Percentiles rank a stretch among this genome's conserved stretches.
Evolutionary conservation across 2,329 filamentous ascomycete species (phyloP).

Genomic region (Xylaria sp.): DNA sequence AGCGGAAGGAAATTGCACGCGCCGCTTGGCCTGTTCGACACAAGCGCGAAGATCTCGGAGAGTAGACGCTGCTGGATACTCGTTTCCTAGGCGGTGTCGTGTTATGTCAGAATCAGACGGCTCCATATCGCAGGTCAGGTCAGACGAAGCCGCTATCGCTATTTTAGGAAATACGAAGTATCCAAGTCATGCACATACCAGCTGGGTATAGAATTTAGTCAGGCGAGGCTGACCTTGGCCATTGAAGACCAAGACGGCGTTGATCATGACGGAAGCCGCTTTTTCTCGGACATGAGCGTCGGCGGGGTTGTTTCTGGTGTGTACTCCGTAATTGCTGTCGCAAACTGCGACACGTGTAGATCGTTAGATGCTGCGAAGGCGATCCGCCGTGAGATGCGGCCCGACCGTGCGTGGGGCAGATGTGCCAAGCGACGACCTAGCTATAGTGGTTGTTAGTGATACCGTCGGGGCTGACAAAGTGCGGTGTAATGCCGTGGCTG

Average conservation of each 20-base stretch:
- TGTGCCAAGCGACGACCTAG: background rate
- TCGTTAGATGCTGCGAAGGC: constrained; percentile 15
- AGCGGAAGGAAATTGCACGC: constrained; percentile 97
- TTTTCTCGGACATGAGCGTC: constrained; percentile 24
- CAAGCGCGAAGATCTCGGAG: constrained; percentile 95
- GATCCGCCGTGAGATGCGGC: constrained; percentile 25
- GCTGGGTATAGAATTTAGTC: constrained; percentile 98
- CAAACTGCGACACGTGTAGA: constrained; percentile 16
- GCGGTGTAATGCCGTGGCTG: constrained; percentile 30
- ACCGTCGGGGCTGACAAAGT: background rate
- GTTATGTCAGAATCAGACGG: constrained; percentile 23
- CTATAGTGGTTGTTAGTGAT: background rate
- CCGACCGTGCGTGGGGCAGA: constrained; percentile 24
- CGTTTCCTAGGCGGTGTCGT: constrained; percentile 74
- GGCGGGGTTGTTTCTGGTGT: background rate
- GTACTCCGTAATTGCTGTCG: constrained; percentile 18
- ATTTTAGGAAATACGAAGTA: constrained; percentile 15
- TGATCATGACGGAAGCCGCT: constrained; percentile 77
- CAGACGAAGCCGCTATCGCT: background rate
- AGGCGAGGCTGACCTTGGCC: constrained; percentile 95
- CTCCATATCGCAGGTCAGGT: background rate
- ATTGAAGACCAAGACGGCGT: constrained; percentile 98
- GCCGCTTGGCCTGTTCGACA: constrained; percentile 88
- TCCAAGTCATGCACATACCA: constrained; percentile 65
- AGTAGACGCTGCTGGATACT: constrained; percentile 97